Percentiles rank a stretch among this genome's conserved stretches.
Conservation (phyloP, 1,284 basidiomycete species). For the Wolfiporia cocos region DNA sequence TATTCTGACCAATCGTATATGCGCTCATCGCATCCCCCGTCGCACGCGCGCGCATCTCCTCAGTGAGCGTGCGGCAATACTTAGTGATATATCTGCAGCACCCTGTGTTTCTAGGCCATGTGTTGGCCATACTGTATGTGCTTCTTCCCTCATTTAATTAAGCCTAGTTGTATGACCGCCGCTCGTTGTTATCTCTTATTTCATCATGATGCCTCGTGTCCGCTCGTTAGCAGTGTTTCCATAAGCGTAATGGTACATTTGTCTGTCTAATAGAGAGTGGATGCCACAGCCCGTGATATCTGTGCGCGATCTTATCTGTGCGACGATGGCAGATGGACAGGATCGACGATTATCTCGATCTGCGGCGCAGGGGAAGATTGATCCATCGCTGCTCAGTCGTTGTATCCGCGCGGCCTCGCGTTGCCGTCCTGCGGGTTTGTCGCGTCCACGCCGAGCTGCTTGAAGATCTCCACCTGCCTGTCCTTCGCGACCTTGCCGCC, state of each 20-base stretch:
- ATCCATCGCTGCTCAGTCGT: conserved; percentile 36
- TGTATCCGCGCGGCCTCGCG: conserved; percentile 48
- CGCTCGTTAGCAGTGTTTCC: no score
- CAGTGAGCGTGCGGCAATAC: conserved; percentile 21
- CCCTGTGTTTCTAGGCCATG: no score
- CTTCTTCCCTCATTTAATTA: no score
- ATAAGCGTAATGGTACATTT: no score
- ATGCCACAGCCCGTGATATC: no score
- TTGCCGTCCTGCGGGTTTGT: conserved; percentile 24
- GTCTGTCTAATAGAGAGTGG: no score
- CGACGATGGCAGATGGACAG: conserved; percentile 6
- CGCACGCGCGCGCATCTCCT: conserved; percentile 35
- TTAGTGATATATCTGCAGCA: no score
- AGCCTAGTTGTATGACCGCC: no score
- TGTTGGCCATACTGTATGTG: no score
- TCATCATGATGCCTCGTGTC: no score
- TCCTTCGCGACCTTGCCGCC: conserved; percentile 61
- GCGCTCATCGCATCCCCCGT: conserved; percentile 41
- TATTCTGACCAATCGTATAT: conserved; percentile 56
- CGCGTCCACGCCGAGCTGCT: conserved; percentile 45
- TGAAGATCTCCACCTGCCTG: conserved; percentile 60
- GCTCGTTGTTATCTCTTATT: no score
- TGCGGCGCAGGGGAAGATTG: conserved; percentile 6
- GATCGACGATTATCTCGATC: conserved; percentile 13
- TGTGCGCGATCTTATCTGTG: conserved; percentile 5